Evolutionary conservation across 768 basidiomycete genomes (phyloP), one percentile per base, ranked within the genome.

Genomic region (Mycena galopus): DNA sequence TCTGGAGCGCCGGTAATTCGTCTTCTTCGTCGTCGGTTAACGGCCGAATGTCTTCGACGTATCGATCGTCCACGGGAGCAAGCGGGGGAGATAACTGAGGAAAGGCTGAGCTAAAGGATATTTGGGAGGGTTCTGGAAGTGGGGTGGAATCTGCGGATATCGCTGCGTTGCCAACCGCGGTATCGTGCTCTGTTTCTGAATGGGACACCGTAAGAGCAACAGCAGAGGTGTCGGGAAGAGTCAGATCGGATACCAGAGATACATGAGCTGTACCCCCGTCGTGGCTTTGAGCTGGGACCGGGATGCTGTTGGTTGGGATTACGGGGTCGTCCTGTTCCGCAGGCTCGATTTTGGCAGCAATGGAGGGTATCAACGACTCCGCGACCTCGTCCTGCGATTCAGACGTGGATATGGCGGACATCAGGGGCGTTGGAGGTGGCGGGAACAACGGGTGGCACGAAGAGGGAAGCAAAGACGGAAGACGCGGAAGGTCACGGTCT

Each of bases 21-120:
- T 63, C 59, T 2, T 65, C 35, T 2, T 69, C 68, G 30, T 69
- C 68, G 23, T 69, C 68, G 6, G 35, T 7, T 37, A 37, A 37
- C 35, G 14, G 6, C 35, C 35, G 35, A 37, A 37, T 37, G 8
- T 37, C 35, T 37, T 37, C 35, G 35, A 37, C 14, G 35, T 6
- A 14, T 37, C 35, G 35, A 37, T 37, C 35, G 6, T 37, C 35
- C 14, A 37, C 35, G 35, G 35, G 35, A 37, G 35, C 8, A 7
- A 37, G 35, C 14, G 35, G 35, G 14, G 35, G 35, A 7, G 35
- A 37, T 37, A 37, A 37, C 35, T 7, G 8, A 14, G 35, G 35
- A 37, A 37, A 37, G 14, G 35, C 35, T 14, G 35, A 37, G 35
- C 35, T 37, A 14, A 37, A 37, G 35, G 35, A 37, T 7, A 37